Conservation (phyloP, 2,329 filamentous ascomycete species). For the Annulohypoxylon truncatum region DNA sequence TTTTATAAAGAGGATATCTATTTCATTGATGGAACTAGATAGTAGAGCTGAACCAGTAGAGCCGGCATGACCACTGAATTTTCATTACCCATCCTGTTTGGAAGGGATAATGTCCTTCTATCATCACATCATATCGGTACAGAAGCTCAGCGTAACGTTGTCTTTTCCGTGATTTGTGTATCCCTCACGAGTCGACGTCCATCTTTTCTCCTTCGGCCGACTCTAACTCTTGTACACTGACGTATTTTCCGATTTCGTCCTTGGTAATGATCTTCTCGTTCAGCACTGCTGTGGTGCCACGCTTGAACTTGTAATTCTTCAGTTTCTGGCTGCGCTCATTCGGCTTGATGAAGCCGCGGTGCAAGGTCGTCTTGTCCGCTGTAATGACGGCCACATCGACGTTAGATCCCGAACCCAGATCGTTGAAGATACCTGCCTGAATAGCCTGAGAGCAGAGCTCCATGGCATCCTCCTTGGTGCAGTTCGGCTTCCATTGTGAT, state of each 20-base stretch:
- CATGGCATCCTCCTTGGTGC: constrained; percentile 78
- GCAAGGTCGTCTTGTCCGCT: constrained; percentile 90
- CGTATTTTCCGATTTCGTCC: constrained; percentile 93
- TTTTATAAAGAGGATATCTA: background rate
- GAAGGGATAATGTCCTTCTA: constrained; percentile 28
- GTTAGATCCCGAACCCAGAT: constrained; percentile 95
- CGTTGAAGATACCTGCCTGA: constrained; percentile 97
- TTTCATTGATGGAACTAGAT: background rate
- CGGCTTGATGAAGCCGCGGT: constrained; percentile 92
- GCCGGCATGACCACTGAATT: background rate
- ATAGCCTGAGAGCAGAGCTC: constrained; percentile 80
- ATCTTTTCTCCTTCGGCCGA: constrained; percentile 76
- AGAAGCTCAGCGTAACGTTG: constrained; percentile 18
- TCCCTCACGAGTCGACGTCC: constrained; percentile 72
- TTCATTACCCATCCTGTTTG: background rate
- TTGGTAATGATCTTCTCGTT: constrained; percentile 97
- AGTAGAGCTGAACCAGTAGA: background rate
- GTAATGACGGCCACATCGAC: constrained; percentile 98
- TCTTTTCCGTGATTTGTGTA: background rate
- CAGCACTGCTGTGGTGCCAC: constrained; percentile 93
- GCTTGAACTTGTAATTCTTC: constrained; percentile 89
- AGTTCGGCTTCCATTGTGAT: constrained; percentile 86
- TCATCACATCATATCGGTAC: constrained; percentile 40
- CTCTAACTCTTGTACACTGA: constrained; percentile 85
- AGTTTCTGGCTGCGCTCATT: constrained; percentile 93